A percentile compares a stretch with the other conserved stretches of the same genome.
Conservation (phyloP, 139 green algal species). For the Nannochloris sp. region DNA sequence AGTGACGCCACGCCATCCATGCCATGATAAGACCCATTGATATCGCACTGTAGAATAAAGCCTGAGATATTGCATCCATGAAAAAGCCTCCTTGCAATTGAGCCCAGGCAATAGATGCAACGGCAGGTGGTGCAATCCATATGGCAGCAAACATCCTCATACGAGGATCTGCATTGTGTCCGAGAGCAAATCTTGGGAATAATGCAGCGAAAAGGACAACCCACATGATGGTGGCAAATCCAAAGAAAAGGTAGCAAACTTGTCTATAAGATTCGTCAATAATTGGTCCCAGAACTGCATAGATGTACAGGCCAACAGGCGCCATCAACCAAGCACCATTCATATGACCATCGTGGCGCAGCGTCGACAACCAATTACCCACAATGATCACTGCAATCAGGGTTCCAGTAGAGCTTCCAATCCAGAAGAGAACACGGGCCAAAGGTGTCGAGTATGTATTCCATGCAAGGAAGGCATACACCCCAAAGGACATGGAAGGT, state of each 20-base stretch:
- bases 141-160: constrained; percentile 23
- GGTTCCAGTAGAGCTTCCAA: constrained; percentile 15
- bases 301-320: constrained; percentile 31
- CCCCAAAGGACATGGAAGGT: constrained; percentile 23
- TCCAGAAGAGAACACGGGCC: constrained; percentile 38
- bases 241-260: constrained; percentile 34
- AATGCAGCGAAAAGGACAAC: constrained; percentile 24
- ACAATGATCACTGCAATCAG: constrained; percentile 15
- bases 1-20: constrained; percentile 24
- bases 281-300: constrained; percentile 24
- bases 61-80: constrained; percentile 15
- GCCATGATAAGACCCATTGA: constrained; percentile 8
- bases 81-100: constrained; percentile 3
- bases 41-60: constrained; percentile 18
- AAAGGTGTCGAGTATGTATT: constrained; percentile 18
- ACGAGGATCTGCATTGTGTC: constrained; percentile 28
- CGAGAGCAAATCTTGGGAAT: constrained; percentile 23
- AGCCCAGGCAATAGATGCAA: constrained; percentile 30
- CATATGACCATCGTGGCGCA: constrained; percentile 34
- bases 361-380: constrained; percentile 20
- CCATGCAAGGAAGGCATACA: constrained; percentile 27
- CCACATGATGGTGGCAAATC: constrained; percentile 31
- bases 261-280: constrained; percentile 17
- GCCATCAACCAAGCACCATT: constrained; percentile 35
- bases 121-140: constrained; percentile 39